Conservation (phyloP, 1,284 basidiomycete species). For the Rhodofomes roseus region DNA sequence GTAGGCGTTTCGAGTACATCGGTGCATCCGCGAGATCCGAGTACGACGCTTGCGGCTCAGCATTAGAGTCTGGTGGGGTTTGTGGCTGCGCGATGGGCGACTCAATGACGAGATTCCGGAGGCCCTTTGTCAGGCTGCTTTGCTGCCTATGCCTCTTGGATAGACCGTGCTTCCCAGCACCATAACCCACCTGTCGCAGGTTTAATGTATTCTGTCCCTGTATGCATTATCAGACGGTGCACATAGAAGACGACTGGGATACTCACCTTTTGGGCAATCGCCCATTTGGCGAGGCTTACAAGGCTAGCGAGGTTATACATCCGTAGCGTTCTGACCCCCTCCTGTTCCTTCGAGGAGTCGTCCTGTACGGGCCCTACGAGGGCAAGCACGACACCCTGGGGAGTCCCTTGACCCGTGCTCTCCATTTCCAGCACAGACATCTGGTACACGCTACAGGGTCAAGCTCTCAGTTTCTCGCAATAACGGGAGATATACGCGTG, state of each 20-base stretch:
- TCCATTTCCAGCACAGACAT: constrained; percentile 71
- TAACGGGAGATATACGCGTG: constrained; percentile 5
- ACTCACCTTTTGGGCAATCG: constrained; percentile 58
- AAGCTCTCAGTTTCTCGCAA: constrained; percentile 9
- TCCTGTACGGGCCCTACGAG: constrained; percentile 57
- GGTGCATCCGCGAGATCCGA: constrained; percentile 18
- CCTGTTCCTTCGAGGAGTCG: constrained; percentile 46
- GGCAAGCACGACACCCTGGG: constrained; percentile 71
- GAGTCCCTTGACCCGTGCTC: constrained; percentile 51
- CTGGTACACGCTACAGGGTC: constrained; percentile 57
- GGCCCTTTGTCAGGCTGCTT: constrained; percentile 54
- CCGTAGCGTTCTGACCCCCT: constrained; percentile 52
- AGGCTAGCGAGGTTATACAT: constrained; percentile 81
- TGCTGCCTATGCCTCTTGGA: constrained; percentile 51
- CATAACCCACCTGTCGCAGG: constrained; percentile 39
- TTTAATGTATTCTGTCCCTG: constrained; percentile 57
- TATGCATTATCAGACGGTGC: neutral
- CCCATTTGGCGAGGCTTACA: constrained; percentile 70
- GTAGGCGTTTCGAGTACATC: constrained; percentile 12
- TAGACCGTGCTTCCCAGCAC: constrained; percentile 39
- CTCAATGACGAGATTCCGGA: constrained; percentile 54
- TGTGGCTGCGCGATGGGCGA: constrained; percentile 29
- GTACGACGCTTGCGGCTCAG: constrained; percentile 25
- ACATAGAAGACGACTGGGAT: too few species aligned
- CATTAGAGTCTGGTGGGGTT: constrained; percentile 9